These are phyloP conservation scores for Irpex rosettiformis DNA, from an alignment of 1,284 basidiomycete genomes.

Conservation along the genomic window DNA sequence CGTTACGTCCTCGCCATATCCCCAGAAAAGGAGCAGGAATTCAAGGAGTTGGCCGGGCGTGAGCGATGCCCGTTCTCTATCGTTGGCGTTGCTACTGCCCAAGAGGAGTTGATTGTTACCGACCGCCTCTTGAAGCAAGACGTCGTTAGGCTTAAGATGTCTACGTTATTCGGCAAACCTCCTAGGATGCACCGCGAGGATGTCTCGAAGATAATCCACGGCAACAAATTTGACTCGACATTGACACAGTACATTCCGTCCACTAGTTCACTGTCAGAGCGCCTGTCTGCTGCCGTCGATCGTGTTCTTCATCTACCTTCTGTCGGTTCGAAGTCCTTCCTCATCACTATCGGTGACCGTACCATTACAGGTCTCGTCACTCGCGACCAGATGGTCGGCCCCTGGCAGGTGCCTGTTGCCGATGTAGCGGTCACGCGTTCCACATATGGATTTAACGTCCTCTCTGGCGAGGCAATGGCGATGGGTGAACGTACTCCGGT, in stretches of 20 bases:
- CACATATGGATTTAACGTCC: conserved; percentile 88
- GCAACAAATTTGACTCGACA: conserved; percentile 69
- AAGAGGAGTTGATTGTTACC: conserved; percentile 85
- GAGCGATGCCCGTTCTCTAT: conserved; percentile 93
- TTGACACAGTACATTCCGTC: conserved; percentile 64
- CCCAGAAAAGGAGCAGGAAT: conserved; percentile 53
- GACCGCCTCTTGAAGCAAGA: conserved; percentile 81
- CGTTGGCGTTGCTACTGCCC: conserved; percentile 83
- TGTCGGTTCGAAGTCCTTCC: conserved; percentile 94
- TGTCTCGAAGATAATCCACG: conserved; percentile 45
- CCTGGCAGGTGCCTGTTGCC: conserved; percentile 97
- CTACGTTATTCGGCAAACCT: conserved; percentile 94
- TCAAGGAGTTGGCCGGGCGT: conserved; percentile 79
- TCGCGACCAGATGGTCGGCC: conserved; percentile 98
- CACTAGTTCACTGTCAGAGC: conserved; percentile 34
- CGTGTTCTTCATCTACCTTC: conserved; percentile 89
- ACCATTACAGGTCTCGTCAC: conserved; percentile 93
- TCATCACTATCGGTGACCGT: conserved; percentile 98
- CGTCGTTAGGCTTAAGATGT: conserved; percentile 91
- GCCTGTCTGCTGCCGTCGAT: conserved; percentile 61
- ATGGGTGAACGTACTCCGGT: conserved; percentile 96
- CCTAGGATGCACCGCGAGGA: conserved; percentile 88
- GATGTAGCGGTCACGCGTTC: conserved; percentile 96
- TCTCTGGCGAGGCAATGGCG: conserved; percentile 94
- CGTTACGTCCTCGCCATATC: conserved; percentile 92